These are phyloP conservation scores for Cetradonia linearis DNA, from an alignment of 495 filamentous ascomycete species.

Conservation along the genomic window DNA sequence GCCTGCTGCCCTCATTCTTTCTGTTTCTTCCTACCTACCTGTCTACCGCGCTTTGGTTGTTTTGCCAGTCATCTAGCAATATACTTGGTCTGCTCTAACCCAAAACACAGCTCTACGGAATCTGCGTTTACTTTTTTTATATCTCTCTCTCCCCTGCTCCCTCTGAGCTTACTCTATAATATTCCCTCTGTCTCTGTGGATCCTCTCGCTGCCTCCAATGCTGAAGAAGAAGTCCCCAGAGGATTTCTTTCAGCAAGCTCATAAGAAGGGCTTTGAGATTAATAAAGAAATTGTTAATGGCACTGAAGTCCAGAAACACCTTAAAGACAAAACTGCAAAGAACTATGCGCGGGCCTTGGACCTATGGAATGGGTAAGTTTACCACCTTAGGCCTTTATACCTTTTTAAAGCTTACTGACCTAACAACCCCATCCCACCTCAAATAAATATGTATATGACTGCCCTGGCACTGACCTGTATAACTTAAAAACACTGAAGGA, in stretches of 20 bases:
- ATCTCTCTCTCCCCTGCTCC: not conserved
- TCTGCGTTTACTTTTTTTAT: conserved; percentile 3
- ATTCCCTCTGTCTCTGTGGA: not conserved
- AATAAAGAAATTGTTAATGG: conserved; percentile 4
- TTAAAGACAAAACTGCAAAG: not conserved
- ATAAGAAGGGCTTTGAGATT: conserved; percentile 5
- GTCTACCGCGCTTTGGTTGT: not conserved
- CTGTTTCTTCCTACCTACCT: conserved; percentile 2
- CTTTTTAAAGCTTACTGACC: not conserved
- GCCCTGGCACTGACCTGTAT: not conserved
- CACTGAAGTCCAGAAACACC: not conserved
- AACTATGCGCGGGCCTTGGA: not conserved
- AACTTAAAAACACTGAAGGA: not conserved
- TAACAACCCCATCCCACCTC: not conserved
- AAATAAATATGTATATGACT: not conserved
- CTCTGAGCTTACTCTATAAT: not conserved
- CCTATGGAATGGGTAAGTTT: conserved; percentile 1
- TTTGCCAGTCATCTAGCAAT: not conserved
- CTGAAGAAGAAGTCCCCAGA: conserved; percentile 9
- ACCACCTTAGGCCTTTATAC: not conserved
- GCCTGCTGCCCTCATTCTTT: not conserved
- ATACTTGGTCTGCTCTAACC: not conserved
- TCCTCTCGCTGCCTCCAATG: not conserved
- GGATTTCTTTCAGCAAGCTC: conserved; percentile 13
- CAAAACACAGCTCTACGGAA: not conserved